Conservation (phyloP, 2,329 filamentous ascomycete genomes). For the Fusarium begoniae region DNA sequence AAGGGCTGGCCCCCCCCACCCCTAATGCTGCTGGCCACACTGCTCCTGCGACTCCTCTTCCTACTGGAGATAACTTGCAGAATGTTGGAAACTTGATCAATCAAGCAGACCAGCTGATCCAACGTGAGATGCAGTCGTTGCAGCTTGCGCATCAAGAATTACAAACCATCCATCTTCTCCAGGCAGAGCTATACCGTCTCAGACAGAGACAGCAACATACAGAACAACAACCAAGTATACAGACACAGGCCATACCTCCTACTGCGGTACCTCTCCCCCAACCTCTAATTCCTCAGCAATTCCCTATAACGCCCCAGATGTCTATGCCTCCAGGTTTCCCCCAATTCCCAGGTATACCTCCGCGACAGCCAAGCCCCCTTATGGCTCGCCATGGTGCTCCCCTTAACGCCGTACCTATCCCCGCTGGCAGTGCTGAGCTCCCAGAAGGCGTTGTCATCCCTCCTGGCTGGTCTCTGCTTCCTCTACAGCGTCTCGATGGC, state of each 20-base stretch:
- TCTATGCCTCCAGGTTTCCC: conserved; percentile 28
- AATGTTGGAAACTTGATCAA: conserved; percentile 69
- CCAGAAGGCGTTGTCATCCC: conserved; percentile 72
- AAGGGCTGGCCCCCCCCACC: conserved; percentile 34
- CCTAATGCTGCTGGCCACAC: conserved; percentile 25
- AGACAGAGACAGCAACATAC: conserved; percentile 59
- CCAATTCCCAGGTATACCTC: conserved; percentile 40
- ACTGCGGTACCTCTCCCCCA: conserved; percentile 16
- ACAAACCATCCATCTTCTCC: conserved; percentile 71
- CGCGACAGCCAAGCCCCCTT: conserved; percentile 52
- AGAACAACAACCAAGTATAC: conserved; percentile 40
- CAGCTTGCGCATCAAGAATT: conserved; percentile 74
- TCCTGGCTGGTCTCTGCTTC: conserved; percentile 71
- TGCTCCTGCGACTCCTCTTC: conserved; percentile 28
- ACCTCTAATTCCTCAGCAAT: conserved; percentile 22
- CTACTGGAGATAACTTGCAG: conserved; percentile 47
- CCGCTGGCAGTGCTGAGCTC: conserved; percentile 67
- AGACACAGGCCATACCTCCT: conserved; percentile 15
- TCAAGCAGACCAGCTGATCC: conserved; percentile 73
- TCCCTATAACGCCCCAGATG: conserved; percentile 29
- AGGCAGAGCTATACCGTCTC: conserved; percentile 73
- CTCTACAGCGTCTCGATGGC: conserved; percentile 64
- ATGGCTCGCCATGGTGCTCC: conserved; percentile 59
- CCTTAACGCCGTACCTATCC: conserved; percentile 60
- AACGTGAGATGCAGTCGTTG: conserved; percentile 71